phyloP scores from a whole-genome alignment of 78 protist species.

The Protostelium mycophagum region DNA sequence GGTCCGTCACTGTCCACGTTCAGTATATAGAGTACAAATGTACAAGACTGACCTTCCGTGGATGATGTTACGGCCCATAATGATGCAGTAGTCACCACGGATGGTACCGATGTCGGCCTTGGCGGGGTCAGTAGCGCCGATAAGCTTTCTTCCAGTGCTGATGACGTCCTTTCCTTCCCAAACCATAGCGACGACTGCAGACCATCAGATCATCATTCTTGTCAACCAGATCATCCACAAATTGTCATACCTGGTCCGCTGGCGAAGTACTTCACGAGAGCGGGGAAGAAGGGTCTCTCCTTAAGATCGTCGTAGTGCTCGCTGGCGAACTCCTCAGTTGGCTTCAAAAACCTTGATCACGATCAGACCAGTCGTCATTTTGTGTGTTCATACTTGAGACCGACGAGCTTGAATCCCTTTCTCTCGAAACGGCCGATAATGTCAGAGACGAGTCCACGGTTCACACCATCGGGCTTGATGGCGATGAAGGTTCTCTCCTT shows the following conservation, averaged over 20 bases:
- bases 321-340: conserved; percentile 56
- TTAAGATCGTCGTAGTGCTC: conserved; percentile 74
- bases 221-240: conserved; percentile 15
- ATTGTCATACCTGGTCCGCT: conserved; percentile 55
- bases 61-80: conserved; percentile 64
- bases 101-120: conserved; percentile 71
- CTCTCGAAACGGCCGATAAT: conserved; percentile 84
- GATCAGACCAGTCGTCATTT: no score
- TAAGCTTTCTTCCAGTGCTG: conserved; percentile 40
- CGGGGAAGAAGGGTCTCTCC: conserved; percentile 67
- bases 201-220: background rate
- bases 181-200: conserved; percentile 76
- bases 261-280: conserved; percentile 56
- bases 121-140: conserved; percentile 74
- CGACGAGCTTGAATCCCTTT: conserved; percentile 78
- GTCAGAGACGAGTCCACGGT: conserved; percentile 74
- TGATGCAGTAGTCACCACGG: conserved; percentile 78
- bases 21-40: background rate
- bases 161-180: conserved; percentile 84
- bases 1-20: conserved; percentile 35
- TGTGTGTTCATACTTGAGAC: conserved; percentile 59
- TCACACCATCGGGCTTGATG: conserved; percentile 87
- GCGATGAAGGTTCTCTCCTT: conserved; percentile 81
- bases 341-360: no score
- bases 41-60: conserved; percentile 50